Conservation (phyloP, 2,329 filamentous ascomycete species). For the Aspergillus amoenus region DNA sequence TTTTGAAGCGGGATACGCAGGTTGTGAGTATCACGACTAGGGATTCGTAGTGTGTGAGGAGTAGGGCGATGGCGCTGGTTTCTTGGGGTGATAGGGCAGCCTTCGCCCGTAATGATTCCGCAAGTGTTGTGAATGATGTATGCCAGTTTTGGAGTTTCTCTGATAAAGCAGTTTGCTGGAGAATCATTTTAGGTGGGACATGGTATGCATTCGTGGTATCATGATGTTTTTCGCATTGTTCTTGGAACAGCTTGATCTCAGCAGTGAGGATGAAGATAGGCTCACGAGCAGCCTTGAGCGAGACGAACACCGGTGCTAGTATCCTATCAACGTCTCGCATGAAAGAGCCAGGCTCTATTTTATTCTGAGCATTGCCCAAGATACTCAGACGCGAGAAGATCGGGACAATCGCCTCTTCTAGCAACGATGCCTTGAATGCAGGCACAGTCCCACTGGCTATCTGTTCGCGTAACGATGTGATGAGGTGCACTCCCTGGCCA, state of each 20-base stretch:
- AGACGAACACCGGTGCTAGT: conserved; percentile 1
- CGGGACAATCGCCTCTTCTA: conserved; percentile 29
- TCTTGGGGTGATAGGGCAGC: conserved; percentile 15
- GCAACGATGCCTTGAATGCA: conserved; percentile 15
- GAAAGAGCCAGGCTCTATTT: conserved; percentile 8
- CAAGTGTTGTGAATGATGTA: conserved; percentile 21
- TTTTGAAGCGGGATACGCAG: conserved; percentile 21
- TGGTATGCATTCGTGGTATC: conserved; percentile 1
- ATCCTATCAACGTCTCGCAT: neutral
- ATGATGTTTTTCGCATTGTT: conserved; percentile 18
- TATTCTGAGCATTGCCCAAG: conserved; percentile 12
- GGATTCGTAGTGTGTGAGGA: conserved; percentile 26
- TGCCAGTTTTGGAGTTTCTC: conserved; percentile 24
- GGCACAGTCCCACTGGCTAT: conserved; percentile 13
- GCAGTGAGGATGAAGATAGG: conserved; percentile 23
- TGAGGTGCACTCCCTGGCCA: conserved; percentile 25
- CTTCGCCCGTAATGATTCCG: conserved; percentile 1
- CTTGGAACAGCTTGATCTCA: conserved; percentile 27
- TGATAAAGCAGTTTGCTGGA: conserved; percentile 17
- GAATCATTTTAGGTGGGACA: conserved; percentile 17
- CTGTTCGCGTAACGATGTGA: conserved; percentile 22
- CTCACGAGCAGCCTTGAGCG: conserved; percentile 23
- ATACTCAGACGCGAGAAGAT: conserved; percentile 28
- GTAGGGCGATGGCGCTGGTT: conserved; percentile 20
- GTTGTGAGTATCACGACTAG: conserved; percentile 22